These are phyloP conservation scores for Jacaranda copaia DNA, from an alignment of 257 asterid genomes.

Conservation along the genomic window DNA sequence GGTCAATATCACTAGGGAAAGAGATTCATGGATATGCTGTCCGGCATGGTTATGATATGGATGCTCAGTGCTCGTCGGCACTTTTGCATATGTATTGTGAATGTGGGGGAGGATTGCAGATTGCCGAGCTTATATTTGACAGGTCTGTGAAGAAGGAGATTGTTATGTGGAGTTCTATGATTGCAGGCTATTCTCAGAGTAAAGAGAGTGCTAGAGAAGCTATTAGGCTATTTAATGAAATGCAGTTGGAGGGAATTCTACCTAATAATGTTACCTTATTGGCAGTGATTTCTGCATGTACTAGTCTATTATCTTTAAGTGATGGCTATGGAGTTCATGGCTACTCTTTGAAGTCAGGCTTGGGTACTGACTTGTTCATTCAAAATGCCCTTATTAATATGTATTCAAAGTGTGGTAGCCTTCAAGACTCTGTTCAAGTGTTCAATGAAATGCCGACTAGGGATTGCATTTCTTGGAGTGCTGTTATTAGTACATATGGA, in stretches of 20 bases:
- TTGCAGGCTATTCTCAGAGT: conserved; percentile 57
- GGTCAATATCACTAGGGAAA: conserved; percentile 46
- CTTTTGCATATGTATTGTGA: conserved; percentile 65
- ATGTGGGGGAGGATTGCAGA: conserved; percentile 41
- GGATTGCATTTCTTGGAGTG: conserved; percentile 75
- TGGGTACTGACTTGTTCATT: conserved; percentile 46
- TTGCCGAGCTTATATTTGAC: conserved; percentile 56
- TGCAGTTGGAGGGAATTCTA: conserved; percentile 57
- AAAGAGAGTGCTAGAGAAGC: conserved; percentile 56
- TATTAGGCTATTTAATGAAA: conserved; percentile 53
- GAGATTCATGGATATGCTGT: conserved; percentile 69
- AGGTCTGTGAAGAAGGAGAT: conserved; percentile 56
- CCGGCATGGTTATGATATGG: conserved; percentile 58
- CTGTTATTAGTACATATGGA: conserved; percentile 63
- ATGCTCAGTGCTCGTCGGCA: conserved; percentile 53
- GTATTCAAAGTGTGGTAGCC: conserved; percentile 78
- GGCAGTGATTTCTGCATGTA: conserved; percentile 64
- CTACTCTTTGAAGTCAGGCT: conserved; percentile 57
- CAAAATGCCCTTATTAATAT: conserved; percentile 71
- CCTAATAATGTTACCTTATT: conserved; percentile 67
- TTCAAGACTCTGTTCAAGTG: conserved; percentile 52
- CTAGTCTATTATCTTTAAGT: conserved; percentile 47
- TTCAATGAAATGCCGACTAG: conserved; percentile 55
- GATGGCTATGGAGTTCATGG: conserved; percentile 57
- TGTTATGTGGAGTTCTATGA: conserved; percentile 81